A percentile compares a stretch with the other conserved stretches of the same genome.
Conservation (phyloP, 768 basidiomycete genomes). For the Boletus huronensis region DNA sequence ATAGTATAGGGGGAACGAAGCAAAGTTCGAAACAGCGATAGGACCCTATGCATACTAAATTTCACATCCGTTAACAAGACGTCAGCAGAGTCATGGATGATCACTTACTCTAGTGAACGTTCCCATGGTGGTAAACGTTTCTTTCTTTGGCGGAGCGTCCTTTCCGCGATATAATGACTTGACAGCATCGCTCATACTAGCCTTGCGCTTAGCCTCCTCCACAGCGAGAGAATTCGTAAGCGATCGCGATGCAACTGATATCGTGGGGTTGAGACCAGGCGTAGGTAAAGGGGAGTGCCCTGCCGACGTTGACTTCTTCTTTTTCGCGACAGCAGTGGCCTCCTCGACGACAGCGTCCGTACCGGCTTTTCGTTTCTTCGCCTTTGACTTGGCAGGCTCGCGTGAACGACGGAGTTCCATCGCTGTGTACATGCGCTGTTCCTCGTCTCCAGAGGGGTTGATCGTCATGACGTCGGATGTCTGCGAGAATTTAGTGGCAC, state of each 20-base stretch:
- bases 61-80: slow-evolving; percentile 1
- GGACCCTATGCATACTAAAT: slow-evolving; percentile 21
- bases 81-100: background rate
- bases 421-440: slow-evolving; percentile 48
- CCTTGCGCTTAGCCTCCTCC: slow-evolving; percentile 82
- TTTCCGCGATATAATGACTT: slow-evolving; percentile 67
- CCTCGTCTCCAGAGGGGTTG: slow-evolving; percentile 71
- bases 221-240: slow-evolving; percentile 69
- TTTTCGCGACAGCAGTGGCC: slow-evolving; percentile 41
- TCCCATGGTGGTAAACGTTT: slow-evolving; percentile 89
- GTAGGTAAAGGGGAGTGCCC: slow-evolving; percentile 24
- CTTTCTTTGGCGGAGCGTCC: slow-evolving; percentile 60
- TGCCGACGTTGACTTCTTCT: slow-evolving; percentile 29
- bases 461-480: slow-evolving; percentile 54
- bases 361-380: slow-evolving; percentile 62
- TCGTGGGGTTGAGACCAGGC: slow-evolving; percentile 41
- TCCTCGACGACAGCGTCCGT: slow-evolving; percentile 24
- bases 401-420: slow-evolving; percentile 58
- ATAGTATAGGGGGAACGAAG: background rate
- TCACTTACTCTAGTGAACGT: slow-evolving; percentile 84
- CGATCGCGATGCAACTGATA: slow-evolving; percentile 58
- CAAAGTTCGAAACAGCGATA: background rate
- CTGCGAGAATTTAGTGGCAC: slow-evolving; percentile 64
- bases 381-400: slow-evolving; percentile 50
- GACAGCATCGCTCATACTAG: slow-evolving; percentile 81